Evolutionary conservation across 305 asterid species (phyloP), one percentile per base, ranked within the genome.

Genomic region (Caryopteris hybrid): DNA sequence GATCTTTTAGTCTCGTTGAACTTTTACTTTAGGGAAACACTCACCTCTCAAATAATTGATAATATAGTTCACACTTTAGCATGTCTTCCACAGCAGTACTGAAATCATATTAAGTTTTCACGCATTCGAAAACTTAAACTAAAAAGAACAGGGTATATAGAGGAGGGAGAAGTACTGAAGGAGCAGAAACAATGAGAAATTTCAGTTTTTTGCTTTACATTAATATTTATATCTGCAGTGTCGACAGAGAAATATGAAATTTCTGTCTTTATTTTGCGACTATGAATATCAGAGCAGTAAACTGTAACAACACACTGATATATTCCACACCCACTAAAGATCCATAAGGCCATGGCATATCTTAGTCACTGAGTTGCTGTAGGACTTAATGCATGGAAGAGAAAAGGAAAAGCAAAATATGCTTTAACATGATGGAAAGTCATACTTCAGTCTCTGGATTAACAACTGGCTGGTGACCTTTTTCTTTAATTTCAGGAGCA

Each of bases 401-500:
- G 58, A 42, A 18, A 59, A 23, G 46, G 42, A 42, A 48, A 68
- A 41, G 56, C 29, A 67, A 64, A 51, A 70, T 20, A 43, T 53
- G 51, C 46, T 46, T 69, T 54, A 53, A 58, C 38, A 47, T 27
- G 70, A 39, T 63, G 29, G 39, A 21, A 55, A 67, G 36, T 46
- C 51, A 14, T 25, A 22, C 18, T 27, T 54, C 50, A 55, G 64
- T 66, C 72, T 53, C 64, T 59, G 64, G 46, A n/a, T 38, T 3
- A 31, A 31, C 52, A 71, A 50, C 39, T 70, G 51, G 41, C 68
- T 20, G 3, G 18, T 62, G 60, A 61, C 27, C 14, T 53, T 69
- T 61, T 68, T 21, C 27, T 70, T 70, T 55, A 43, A 78, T 79
- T 78, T 68, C 90, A 94, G 99, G 99, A 88, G 86, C 45, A 63